Evolutionary conservation across 2,329 filamentous ascomycete species (phyloP).

Genomic region (Xylaria sp.): DNA sequence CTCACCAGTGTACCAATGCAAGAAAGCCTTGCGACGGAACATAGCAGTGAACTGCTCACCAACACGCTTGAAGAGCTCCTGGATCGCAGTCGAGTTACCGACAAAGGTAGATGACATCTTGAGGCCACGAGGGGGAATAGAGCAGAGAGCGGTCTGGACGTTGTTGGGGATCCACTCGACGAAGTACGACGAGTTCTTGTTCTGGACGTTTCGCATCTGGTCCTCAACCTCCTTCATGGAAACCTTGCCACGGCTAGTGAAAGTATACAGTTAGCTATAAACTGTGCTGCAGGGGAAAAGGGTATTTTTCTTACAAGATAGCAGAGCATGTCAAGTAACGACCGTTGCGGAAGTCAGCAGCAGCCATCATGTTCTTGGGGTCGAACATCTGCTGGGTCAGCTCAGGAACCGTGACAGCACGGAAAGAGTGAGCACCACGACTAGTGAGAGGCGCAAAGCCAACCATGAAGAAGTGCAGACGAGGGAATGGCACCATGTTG

Average conservation of each 20-base stretch:
- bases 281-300: neutral
- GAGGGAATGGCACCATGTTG: slow-evolving; percentile 99
- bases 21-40: slow-evolving; percentile 99
- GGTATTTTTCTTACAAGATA: slow-evolving; percentile 77
- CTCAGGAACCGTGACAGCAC: slow-evolving; percentile 95
- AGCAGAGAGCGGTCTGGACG: slow-evolving; percentile 99
- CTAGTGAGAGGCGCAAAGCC: slow-evolving; percentile 98
- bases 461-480: slow-evolving; percentile 99
- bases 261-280: slow-evolving; percentile 44
- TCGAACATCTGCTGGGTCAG: slow-evolving; percentile 99
- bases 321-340: slow-evolving; percentile 99
- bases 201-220: slow-evolving; percentile 99
- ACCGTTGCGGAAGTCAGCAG: slow-evolving; percentile 99
- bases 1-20: slow-evolving; percentile 99
- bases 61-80: slow-evolving; percentile 99
- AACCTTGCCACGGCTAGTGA: slow-evolving; percentile 88
- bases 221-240: slow-evolving; percentile 99
- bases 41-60: slow-evolving; percentile 99
- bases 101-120: slow-evolving; percentile 99
- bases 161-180: slow-evolving; percentile 99
- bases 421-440: slow-evolving; percentile 92
- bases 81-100: slow-evolving; percentile 99
- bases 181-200: slow-evolving; percentile 99
- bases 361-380: slow-evolving; percentile 99
- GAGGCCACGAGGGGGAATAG: slow-evolving; percentile 94